Conservation (phyloP, 345 rosid species). For the Erodium maritimum region DNA sequence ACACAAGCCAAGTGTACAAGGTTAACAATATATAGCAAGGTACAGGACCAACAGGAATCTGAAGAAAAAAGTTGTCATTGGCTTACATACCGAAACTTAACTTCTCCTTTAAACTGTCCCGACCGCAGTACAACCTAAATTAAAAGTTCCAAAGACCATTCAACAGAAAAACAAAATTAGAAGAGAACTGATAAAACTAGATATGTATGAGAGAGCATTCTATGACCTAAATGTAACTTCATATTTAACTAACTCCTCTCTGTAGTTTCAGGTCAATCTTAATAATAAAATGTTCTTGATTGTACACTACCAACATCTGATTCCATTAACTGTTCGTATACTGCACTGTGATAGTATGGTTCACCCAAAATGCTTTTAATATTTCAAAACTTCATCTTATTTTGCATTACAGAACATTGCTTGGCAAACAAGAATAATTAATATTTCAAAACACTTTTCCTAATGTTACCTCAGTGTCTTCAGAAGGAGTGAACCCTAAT, state of each 20-base stretch:
- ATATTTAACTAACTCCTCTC: background rate
- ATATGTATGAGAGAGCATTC: background rate
- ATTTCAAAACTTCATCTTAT: background rate
- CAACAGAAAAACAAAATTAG: background rate
- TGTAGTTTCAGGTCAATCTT: background rate
- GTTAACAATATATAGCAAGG: too few relatives aligned
- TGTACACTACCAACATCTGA: background rate
- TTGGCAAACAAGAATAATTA: background rate
- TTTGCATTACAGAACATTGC: background rate
- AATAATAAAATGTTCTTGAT: background rate
- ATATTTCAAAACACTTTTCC: background rate
- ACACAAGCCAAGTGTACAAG: background rate
- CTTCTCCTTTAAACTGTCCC: conserved; percentile 73
- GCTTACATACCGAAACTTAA: conserved; percentile 54
- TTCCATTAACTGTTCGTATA: too few relatives aligned
- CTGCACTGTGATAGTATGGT: background rate
- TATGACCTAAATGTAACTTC: background rate
- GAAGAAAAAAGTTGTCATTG: conserved; percentile 3
- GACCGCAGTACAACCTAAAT: conserved; percentile 62
- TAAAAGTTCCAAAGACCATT: conserved; percentile 8
- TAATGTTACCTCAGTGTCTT: conserved; percentile 36
- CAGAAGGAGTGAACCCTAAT: conserved; percentile 77
- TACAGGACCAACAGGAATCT: background rate
- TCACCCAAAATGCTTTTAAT: background rate
- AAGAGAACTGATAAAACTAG: background rate